Percentiles rank a stretch among this genome's conserved stretches.
Evolutionary conservation across 1,284 basidiomycete genomes (phyloP).

Genomic region (Cronartium quercuum): DNA sequence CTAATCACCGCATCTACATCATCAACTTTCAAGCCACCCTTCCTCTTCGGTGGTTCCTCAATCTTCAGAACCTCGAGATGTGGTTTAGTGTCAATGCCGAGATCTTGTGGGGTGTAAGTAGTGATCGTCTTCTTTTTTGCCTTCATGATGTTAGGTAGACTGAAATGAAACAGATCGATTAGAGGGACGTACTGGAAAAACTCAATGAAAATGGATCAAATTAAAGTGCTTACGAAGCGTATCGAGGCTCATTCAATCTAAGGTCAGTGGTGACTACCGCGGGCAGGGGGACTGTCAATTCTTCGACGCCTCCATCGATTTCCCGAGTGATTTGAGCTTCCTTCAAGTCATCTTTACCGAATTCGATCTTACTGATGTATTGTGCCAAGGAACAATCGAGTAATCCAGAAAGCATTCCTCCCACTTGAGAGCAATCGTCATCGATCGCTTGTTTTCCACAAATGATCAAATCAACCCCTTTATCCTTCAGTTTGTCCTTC

Average conservation of each 20-base stretch:
- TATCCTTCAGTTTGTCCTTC: constrained; percentile 56
- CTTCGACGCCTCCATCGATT: constrained; percentile 89
- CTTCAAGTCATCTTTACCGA: constrained; percentile 62
- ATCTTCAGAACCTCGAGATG: constrained; percentile 82
- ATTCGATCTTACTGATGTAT: constrained; percentile 82
- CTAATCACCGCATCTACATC: constrained; percentile 81
- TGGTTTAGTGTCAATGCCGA: constrained; percentile 69
- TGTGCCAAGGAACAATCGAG: constrained; percentile 90
- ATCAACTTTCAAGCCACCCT: constrained; percentile 85
- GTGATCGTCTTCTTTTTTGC: constrained; percentile 98
- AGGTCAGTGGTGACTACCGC: constrained; percentile 89
- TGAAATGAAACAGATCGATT: constrained; percentile 37
- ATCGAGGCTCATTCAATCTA: constrained; percentile 73
- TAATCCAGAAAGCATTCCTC: constrained; percentile 93
- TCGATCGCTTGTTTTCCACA: constrained; percentile 99
- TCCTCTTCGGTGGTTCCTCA: constrained; percentile 80
- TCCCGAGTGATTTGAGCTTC: constrained; percentile 74
- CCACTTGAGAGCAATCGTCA: constrained; percentile 93
- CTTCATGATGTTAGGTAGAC: constrained; percentile 52
- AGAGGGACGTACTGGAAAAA: not conserved
- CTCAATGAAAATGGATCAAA: constrained; percentile 59
- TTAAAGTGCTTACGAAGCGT: constrained; percentile 70
- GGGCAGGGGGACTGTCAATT: constrained; percentile 73
- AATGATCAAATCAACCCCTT: constrained; percentile 71
- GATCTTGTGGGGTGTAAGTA: constrained; percentile 71